Percentiles rank a stretch among this genome's conserved stretches.
Conservation (phyloP, 2,329 filamentous ascomycete species). For the Microascus cirrosus region DNA sequence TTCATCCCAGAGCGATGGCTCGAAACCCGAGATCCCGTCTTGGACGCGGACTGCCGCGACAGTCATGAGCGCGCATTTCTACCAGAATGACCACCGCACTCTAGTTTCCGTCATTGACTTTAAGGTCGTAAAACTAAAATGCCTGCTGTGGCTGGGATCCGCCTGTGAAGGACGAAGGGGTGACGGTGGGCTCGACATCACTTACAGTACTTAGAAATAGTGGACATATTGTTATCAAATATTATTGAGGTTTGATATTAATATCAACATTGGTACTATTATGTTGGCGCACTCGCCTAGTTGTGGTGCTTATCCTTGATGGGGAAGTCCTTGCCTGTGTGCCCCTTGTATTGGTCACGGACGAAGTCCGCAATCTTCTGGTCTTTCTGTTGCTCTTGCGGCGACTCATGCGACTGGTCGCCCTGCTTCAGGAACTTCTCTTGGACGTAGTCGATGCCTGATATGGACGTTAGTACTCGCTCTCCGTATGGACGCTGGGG, state of each 20-base stretch:
- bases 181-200: no score
- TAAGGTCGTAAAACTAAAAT: no score
- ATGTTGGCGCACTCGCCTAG: neutral
- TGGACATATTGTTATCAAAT: no score
- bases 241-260: no score
- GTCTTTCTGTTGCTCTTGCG: constrained; percentile 74
- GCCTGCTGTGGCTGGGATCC: no score
- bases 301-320: constrained; percentile 55
- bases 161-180: no score
- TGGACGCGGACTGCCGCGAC: neutral
- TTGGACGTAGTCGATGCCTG: no score
- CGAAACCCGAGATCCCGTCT: neutral
- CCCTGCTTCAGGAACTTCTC: constrained; percentile 24
- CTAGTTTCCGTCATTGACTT: no score
- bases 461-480: no score
- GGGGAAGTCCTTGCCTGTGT: constrained; percentile 58
- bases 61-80: neutral
- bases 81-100: no score
- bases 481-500: neutral
- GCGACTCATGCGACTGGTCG: constrained; percentile 59
- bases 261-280: no score
- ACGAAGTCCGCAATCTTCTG: constrained; percentile 66
- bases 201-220: no score
- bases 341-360: constrained; percentile 56
- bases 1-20: neutral